Base-by-base conservation (phyloP, 2,329 filamentous ascomycete genomes). In the Clarireedia monteithiana region DNA sequence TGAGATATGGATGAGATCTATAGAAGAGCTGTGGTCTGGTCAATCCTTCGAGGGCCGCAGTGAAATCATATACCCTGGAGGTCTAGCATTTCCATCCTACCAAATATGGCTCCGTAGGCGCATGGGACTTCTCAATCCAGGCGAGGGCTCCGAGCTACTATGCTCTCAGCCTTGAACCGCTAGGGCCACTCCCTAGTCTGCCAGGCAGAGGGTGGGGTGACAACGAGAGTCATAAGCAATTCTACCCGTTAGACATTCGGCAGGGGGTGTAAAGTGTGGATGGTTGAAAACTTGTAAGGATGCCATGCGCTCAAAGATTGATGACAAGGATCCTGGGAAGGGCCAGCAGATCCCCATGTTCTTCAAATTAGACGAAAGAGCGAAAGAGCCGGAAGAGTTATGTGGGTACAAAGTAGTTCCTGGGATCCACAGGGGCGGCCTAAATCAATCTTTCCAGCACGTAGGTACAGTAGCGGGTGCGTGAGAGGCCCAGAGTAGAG, bases 41-140 rank as follows among this genome's bases (percentile, higher is more conserved):
- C 38, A 7, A 36, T 55, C 47, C 36, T 55, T 50, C 52, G 42
- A 23, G 26, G 45, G 23, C 55, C 48, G 49, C 51, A 59, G 58
- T 64, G 58, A 65, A 61, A 64, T 64, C 54, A 65, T 60, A 61
- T 65, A 65, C 61, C 62, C 58, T 63, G 59, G 46, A 23, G 4
- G 15, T 48, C 52, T 42, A 42, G 52, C 46, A 55, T 55, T 26
- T 46, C 17, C 57, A 49, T 57, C 56, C 56, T 57, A 38, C 38
- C 10, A 24, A 50, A n/a, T 44, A 50, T 55, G 46, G 24, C 53
- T 55, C 42, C 26, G 20, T 45, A 44, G 46, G 46, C 45, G 38
- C 36, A 50, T 50, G 46, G 36, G 40, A 58, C 55, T 57, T 62
- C 57, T 58, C 57, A 20, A 56, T 61, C 58, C 46, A 38, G 56